phyloP scores from a whole-genome alignment of 1,284 basidiomycete genomes.

The Trichosporon sp. region DNA sequence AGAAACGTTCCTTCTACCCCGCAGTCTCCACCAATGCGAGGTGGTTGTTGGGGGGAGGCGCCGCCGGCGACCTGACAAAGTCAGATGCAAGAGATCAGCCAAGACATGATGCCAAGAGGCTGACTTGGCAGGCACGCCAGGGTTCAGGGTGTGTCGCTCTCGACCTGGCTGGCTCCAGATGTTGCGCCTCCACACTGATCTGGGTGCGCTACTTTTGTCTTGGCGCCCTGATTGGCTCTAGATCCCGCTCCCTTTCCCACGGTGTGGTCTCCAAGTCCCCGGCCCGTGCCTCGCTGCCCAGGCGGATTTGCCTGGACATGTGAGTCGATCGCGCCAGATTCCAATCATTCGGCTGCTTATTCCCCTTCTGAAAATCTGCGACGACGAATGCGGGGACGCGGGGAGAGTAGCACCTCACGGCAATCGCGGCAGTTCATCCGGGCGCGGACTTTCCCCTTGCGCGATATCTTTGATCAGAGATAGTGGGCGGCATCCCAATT shows the following conservation, averaged over 20 bases:
- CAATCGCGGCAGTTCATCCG: not conserved
- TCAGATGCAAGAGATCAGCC: not conserved
- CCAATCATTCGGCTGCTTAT: slow-evolving; percentile 2
- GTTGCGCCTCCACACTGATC: not conserved
- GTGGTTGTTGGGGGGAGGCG: not conserved
- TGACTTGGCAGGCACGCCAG: slow-evolving; percentile 9
- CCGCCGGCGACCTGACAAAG: not conserved
- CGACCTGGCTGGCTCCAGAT: not conserved
- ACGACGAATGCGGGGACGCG: not conserved
- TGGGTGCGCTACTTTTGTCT: slow-evolving; percentile 13
- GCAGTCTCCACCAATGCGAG: slow-evolving; percentile 11
- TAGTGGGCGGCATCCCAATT: not conserved
- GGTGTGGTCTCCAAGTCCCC: not conserved
- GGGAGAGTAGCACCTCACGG: not conserved
- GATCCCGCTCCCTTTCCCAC: slow-evolving; percentile 6
- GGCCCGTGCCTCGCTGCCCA: slow-evolving; percentile 1
- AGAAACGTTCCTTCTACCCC: slow-evolving; percentile 13
- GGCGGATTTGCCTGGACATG: slow-evolving; percentile 10
- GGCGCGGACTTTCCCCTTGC: not conserved
- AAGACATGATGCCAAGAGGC: not conserved
- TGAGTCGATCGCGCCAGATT: slow-evolving; percentile 6
- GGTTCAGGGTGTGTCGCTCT: not conserved
- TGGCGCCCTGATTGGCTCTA: slow-evolving; percentile 9
- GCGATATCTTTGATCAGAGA: slow-evolving; percentile 6
- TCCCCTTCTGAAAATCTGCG: slow-evolving; percentile 1